A percentile compares a stretch with the other conserved stretches of the same genome.
phyloP scores from a whole-genome alignment of 2,329 filamentous ascomycete genomes.

The Blumeria hordei region DNA sequence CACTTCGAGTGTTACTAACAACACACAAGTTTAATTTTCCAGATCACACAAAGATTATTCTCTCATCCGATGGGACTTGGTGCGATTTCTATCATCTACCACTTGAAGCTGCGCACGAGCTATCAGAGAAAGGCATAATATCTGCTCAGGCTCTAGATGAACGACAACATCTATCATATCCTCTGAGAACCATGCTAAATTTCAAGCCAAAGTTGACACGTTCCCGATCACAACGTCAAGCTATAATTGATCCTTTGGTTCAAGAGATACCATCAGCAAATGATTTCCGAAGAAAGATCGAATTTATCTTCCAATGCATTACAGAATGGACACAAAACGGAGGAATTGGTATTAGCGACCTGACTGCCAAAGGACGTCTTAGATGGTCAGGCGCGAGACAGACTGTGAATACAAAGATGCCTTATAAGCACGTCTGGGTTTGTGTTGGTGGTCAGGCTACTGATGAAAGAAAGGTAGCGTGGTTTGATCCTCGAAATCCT shows the following conservation, averaged over 20 bases:
- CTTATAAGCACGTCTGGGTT: slow-evolving; percentile 43
- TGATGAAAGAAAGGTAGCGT: slow-evolving; percentile 20
- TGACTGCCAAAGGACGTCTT: slow-evolving; percentile 25
- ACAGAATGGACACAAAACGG: slow-evolving; percentile 47
- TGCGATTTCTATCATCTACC: slow-evolving; percentile 59
- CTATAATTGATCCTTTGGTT: slow-evolving; percentile 33
- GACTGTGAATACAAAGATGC: slow-evolving; percentile 24
- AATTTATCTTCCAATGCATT: slow-evolving; percentile 44
- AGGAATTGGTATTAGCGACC: slow-evolving; percentile 42
- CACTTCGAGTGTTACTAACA: slow-evolving; percentile 4
- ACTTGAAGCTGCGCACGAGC: slow-evolving; percentile 40
- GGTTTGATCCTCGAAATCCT: slow-evolving; percentile 15
- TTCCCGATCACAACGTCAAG: slow-evolving; percentile 27
- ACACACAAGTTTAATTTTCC: slow-evolving; percentile 52
- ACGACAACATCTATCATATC: slow-evolving; percentile 46
- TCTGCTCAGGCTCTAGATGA: slow-evolving; percentile 45
- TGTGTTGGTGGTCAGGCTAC: slow-evolving; percentile 39
- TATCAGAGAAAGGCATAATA: slow-evolving; percentile 40
- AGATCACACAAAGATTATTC: slow-evolving; percentile 64
- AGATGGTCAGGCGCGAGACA: slow-evolving; percentile 35
- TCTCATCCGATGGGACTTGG: slow-evolving; percentile 50
- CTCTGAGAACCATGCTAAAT: slow-evolving; percentile 49
- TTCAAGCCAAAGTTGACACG: slow-evolving; percentile 25
- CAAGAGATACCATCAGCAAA: slow-evolving; percentile 47
- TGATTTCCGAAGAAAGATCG: slow-evolving; percentile 47